A percentile compares a stretch with the other conserved stretches of the same genome.
Conservation (phyloP, 192 early-diverging fungal species). For the Coemansia sp. region DNA sequence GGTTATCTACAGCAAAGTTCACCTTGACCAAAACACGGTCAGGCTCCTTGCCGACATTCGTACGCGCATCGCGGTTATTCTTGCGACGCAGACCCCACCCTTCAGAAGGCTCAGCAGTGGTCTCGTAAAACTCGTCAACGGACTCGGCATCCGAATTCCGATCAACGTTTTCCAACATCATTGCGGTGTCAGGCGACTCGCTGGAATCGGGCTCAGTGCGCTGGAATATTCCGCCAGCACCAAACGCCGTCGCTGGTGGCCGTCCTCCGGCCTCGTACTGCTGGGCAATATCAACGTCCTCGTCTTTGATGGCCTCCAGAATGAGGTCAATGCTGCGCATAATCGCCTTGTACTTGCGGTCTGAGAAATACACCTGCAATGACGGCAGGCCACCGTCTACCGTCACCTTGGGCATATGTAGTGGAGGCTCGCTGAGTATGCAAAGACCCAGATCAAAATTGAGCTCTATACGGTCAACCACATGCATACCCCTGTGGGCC, state of each 20-base stretch:
- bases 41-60: slow-evolving; percentile 45
- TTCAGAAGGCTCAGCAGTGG: slow-evolving; percentile 17
- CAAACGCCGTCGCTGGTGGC: slow-evolving; percentile 36
- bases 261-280: slow-evolving; percentile 41
- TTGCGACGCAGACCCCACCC: slow-evolving; percentile 38
- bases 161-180: slow-evolving; percentile 2
- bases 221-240: slow-evolving; percentile 39
- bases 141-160: slow-evolving; percentile 19
- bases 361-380: slow-evolving; percentile 88
- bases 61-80: slow-evolving; percentile 16
- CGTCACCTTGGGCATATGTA: slow-evolving; percentile 71
- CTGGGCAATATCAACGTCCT: slow-evolving; percentile 50
- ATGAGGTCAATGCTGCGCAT: slow-evolving; percentile 82
- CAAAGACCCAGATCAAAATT: slow-evolving; percentile 80
- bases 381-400: slow-evolving; percentile 82
- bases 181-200: slow-evolving; percentile 8
- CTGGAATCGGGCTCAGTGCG: background rate
- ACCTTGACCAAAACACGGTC: slow-evolving; percentile 47
- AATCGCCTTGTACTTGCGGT: slow-evolving; percentile 89
- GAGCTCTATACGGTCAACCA: slow-evolving; percentile 89
- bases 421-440: slow-evolving; percentile 76
- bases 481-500: slow-evolving; percentile 65
- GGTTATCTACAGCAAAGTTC: slow-evolving; percentile 53
- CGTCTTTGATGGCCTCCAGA: slow-evolving; percentile 51
- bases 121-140: slow-evolving; percentile 54